Percentiles rank a stretch among this genome's conserved stretches.
Conservation (phyloP, 805 yeast species). For the Barnettozyma botsteinii region DNA sequence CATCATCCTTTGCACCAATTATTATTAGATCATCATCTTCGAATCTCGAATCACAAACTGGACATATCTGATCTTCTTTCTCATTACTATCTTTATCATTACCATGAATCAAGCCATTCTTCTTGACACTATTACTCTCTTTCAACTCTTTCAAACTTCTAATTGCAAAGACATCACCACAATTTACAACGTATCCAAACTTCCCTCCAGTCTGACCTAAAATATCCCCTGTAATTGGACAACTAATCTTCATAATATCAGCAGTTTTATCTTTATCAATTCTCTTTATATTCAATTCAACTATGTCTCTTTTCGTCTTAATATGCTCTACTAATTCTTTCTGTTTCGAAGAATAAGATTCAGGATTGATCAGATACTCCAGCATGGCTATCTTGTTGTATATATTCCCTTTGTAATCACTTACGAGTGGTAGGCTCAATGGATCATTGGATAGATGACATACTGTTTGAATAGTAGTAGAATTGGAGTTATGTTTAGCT, state of each 20-base stretch:
- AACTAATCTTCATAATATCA: conserved; percentile 29
- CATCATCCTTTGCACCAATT: conserved; percentile 27
- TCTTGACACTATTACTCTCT: conserved; percentile 19
- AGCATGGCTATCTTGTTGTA: conserved; percentile 60
- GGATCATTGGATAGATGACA: conserved; percentile 43
- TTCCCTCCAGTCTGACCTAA: conserved; percentile 31
- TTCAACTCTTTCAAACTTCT: conserved; percentile 6
- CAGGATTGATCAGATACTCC: conserved; percentile 44
- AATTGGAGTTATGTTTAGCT: conserved; percentile 15
- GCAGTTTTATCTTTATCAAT: conserved; percentile 12
- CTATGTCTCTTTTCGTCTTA: conserved; percentile 37
- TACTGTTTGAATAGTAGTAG: conserved; percentile 26
- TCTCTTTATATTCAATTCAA: conserved; percentile 33
- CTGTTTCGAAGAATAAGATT: conserved; percentile 21
- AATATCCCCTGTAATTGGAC: conserved; percentile 33
- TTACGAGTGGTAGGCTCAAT: conserved; percentile 49
- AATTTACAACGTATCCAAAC: conserved; percentile 41
- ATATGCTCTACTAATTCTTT: conserved; percentile 30
- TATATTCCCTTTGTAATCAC: conserved; percentile 63
- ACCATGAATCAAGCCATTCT: too few relatives aligned
- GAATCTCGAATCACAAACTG: conserved; percentile 33
- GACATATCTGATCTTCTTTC: conserved; percentile 26
- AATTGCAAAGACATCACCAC: conserved; percentile 35
- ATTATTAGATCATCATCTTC: conserved; percentile 31
- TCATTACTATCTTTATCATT: conserved; percentile 4